Percentiles rank a stretch among this genome's conserved stretches.
phyloP scores from a whole-genome alignment of 805 yeast species.

The Zygotorulaspora sp. region DNA sequence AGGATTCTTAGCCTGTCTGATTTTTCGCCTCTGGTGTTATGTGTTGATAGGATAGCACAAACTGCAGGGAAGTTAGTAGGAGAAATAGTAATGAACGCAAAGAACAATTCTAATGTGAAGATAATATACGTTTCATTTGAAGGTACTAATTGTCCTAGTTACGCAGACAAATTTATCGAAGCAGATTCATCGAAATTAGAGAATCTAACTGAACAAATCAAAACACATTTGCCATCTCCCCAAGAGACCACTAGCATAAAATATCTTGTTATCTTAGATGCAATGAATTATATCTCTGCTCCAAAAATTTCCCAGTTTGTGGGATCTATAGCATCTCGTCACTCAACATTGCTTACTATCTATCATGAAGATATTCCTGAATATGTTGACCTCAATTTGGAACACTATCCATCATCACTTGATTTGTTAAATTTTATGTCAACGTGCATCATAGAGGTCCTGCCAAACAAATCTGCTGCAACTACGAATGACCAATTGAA shows the following conservation, averaged over 20 bases:
- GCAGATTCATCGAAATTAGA: conserved; percentile 33
- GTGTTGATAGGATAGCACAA: conserved; percentile 67
- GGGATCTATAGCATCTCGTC: conserved; percentile 46
- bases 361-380: conserved; percentile 45
- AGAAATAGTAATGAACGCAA: conserved; percentile 50
- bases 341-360: conserved; percentile 43
- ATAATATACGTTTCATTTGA: conserved; percentile 65
- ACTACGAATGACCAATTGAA: conserved; percentile 49
- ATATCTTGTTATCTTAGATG: conserved; percentile 56
- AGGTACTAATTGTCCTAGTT: conserved; percentile 50
- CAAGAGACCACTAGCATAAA: conserved; percentile 26
- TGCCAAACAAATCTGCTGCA: conserved; percentile 38
- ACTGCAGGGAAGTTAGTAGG: conserved; percentile 51
- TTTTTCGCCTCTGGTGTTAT: conserved; percentile 63
- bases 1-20: conserved; percentile 71
- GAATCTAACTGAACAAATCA: conserved; percentile 18
- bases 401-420: conserved; percentile 51
- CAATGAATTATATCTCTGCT: conserved; percentile 55
- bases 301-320: conserved; percentile 47
- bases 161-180: conserved; percentile 46
- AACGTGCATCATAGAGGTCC: conserved; percentile 61
- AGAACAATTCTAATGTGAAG: conserved; percentile 26
- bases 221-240: conserved; percentile 23
- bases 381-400: conserved; percentile 15
- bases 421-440: conserved; percentile 64